These are phyloP conservation scores for Peniophora sp. DNA, from an alignment of 1,284 basidiomycete genomes.

Conservation along the genomic window DNA sequence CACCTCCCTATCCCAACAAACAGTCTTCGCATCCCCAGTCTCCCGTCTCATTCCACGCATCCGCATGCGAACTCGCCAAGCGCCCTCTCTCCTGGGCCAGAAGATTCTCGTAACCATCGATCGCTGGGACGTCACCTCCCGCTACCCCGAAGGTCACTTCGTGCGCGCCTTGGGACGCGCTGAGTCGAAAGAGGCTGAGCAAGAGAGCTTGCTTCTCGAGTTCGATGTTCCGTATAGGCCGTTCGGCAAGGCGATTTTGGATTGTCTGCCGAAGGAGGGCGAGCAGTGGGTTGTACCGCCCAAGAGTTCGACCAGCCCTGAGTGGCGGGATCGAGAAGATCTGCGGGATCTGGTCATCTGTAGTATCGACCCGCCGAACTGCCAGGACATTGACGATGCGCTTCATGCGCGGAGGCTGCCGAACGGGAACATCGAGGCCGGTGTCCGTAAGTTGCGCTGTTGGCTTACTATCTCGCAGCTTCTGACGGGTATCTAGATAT, in stretches of 20 bases:
- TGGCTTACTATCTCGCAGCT: not conserved
- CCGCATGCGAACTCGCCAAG: conserved; percentile 91
- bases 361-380: conserved; percentile 95
- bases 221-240: conserved; percentile 96
- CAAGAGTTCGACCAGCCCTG: conserved; percentile 45
- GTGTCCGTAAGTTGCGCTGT: conserved; percentile 75
- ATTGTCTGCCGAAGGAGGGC: conserved; percentile 87
- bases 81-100: conserved; percentile 80
- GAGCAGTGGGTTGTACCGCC: conserved; percentile 91
- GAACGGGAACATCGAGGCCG: conserved; percentile 95
- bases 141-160: conserved; percentile 97
- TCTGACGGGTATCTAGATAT: conserved; percentile 60
- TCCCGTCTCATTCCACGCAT: conserved; percentile 92
- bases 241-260: conserved; percentile 90
- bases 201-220: conserved; percentile 90
- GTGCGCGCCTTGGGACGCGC: conserved; percentile 88
- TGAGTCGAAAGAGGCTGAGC: conserved; percentile 94
- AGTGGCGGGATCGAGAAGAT: conserved; percentile 88
- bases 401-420: conserved; percentile 87
- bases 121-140: conserved; percentile 79
- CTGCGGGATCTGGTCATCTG: conserved; percentile 84
- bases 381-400: conserved; percentile 99
- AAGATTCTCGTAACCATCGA: conserved; percentile 97
- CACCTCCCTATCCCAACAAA: conserved; percentile 83
- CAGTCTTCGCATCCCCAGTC: conserved; percentile 92